Percentiles rank a stretch among this genome's conserved stretches.
These are phyloP conservation scores for Venturia pyrina DNA, from an alignment of 2,329 filamentous ascomycete species.

Conservation along the genomic window DNA sequence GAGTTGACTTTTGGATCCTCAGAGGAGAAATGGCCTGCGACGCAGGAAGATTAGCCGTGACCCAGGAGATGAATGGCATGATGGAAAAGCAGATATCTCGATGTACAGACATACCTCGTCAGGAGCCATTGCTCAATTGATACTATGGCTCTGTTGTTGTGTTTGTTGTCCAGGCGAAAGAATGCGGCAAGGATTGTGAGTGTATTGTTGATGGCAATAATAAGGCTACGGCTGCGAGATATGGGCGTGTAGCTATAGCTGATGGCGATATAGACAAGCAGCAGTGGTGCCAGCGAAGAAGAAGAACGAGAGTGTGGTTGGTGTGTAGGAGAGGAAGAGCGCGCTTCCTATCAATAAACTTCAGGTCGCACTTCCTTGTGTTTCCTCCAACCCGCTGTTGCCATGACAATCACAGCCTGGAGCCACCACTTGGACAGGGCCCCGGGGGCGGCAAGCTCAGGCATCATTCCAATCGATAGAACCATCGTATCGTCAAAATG, in stretches of 20 bases:
- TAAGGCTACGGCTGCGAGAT: neutral
- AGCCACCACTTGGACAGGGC: too few relatives aligned
- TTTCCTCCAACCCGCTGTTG: neutral
- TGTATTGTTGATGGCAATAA: neutral
- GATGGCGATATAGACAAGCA: neutral
- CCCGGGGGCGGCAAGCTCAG: too few relatives aligned
- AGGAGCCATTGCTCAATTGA: constrained; percentile 10
- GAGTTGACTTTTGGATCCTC: constrained; percentile 12
- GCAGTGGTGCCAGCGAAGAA: neutral
- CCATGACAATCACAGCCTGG: too few relatives aligned
- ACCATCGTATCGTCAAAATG: neutral
- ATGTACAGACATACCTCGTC: constrained; percentile 4
- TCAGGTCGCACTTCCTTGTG: neutral
- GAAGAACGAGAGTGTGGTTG: neutral
- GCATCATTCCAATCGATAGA: neutral
- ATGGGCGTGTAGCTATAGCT: neutral
- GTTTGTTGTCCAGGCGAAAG: neutral
- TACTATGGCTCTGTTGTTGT: neutral
- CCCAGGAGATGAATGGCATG: neutral
- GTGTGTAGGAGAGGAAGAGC: neutral
- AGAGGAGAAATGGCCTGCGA: constrained; percentile 9
- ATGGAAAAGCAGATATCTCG: neutral
- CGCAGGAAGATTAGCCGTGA: neutral
- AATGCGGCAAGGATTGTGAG: neutral
- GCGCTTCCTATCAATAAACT: neutral